Percentiles rank a stretch among this genome's conserved stretches.
Conservation (phyloP, 495 filamentous ascomycete genomes). For the Penicillium verhagenii region DNA sequence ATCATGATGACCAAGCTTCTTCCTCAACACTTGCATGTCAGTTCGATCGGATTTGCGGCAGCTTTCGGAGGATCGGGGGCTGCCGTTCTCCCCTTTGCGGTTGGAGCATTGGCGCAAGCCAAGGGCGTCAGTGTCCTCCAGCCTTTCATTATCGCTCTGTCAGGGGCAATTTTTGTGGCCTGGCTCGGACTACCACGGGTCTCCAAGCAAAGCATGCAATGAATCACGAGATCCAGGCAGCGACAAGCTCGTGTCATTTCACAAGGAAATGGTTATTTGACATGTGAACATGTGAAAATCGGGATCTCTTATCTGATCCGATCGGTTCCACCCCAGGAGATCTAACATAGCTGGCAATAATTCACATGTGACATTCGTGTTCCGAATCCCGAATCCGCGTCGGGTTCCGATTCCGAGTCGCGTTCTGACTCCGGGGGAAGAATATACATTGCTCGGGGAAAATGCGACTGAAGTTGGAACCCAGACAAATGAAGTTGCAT, state of each 20-base stretch:
- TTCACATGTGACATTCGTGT: too few species aligned
- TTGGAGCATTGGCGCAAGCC: constrained; percentile 79
- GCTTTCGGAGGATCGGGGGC: constrained; percentile 80
- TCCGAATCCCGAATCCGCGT: too few species aligned
- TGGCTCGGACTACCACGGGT: constrained; percentile 51
- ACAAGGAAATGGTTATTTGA: constrained; percentile 5
- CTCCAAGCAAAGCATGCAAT: constrained; percentile 11
- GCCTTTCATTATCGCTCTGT: constrained; percentile 68
- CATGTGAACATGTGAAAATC: constrained; percentile 22
- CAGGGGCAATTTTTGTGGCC: constrained; percentile 55
- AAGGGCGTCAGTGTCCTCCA: constrained; percentile 78
- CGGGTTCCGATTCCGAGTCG: too few species aligned
- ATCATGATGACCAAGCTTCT: constrained; percentile 80
- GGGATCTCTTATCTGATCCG: constrained; percentile 24
- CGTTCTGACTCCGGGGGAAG: too few species aligned
- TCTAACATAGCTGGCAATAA: too few species aligned
- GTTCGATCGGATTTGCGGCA: constrained; percentile 77
- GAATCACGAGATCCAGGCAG: not conserved
- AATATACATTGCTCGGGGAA: too few species aligned
- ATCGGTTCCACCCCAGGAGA: not conserved
- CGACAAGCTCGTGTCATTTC: constrained; percentile 6
- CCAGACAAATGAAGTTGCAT: too few species aligned
- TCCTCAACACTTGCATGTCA: constrained; percentile 74
- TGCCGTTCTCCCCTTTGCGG: constrained; percentile 77
- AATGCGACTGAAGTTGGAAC: too few species aligned